Percentiles rank a stretch among this genome's conserved stretches.
These are phyloP conservation scores for Erucastrum elatum DNA, from an alignment of 345 rosid species.

Conservation along the genomic window DNA sequence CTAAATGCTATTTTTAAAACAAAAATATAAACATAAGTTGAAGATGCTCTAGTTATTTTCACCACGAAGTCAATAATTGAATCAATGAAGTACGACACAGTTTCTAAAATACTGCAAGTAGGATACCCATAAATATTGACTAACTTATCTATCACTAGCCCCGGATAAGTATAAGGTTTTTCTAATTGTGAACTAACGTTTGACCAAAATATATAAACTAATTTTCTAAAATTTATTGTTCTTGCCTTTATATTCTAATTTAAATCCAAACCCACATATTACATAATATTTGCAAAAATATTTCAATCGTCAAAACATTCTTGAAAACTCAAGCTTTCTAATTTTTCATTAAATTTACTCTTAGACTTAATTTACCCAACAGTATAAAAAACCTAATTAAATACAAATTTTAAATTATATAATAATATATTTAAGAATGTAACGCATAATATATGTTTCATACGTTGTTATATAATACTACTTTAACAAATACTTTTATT, in stretches of 20 bases:
- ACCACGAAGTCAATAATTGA: neutral
- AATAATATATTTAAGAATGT: neutral
- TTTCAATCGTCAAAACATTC: neutral
- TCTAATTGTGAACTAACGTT: neutral
- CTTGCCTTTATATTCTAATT: neutral
- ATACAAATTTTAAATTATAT: neutral
- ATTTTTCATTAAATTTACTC: neutral
- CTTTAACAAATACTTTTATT: too few relatives aligned
- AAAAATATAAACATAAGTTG: neutral
- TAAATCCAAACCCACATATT: neutral
- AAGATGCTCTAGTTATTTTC: neutral
- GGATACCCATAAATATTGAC: neutral
- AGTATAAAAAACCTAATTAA: neutral
- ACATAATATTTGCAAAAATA: neutral
- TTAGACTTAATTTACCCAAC: neutral
- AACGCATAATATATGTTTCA: too few relatives aligned
- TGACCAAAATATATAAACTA: neutral
- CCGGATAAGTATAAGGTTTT: neutral
- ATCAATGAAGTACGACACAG: neutral
- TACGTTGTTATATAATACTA: too few relatives aligned
- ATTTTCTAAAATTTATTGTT: neutral
- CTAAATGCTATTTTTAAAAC: neutral
- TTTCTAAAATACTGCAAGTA: neutral
- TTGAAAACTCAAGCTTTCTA: neutral
- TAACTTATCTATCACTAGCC: neutral